Evolutionary conservation across 78 protist species (phyloP).

Genomic region (Dictyostelium purpureum): DNA sequence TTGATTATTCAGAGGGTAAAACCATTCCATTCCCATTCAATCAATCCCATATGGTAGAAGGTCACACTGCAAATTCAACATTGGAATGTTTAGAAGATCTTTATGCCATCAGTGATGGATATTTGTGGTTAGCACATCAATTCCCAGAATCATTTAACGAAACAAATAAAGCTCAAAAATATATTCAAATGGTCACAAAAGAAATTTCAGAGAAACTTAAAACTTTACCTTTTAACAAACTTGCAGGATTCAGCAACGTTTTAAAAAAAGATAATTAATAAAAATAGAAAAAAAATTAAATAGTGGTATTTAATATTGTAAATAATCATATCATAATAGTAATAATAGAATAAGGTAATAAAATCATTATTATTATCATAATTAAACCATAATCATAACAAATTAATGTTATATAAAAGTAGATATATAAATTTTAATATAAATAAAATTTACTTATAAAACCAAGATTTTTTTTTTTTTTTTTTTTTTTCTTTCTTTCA

Average conservation of each 20-base stretch:
- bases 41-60: no score
- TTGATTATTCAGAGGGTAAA: neutral
- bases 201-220: neutral
- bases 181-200: neutral
- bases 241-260: neutral
- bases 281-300: neutral
- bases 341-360: no score
- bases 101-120: neutral
- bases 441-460: no score
- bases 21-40: neutral
- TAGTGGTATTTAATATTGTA: no score
- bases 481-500: no score
- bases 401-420: no score
- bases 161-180: neutral
- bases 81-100: neutral
- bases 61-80: neutral
- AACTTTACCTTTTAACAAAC: neutral
- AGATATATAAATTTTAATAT: no score
- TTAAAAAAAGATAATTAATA: neutral
- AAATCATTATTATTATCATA: no score
- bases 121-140: conserved; percentile 48
- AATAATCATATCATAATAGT: no score
- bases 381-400: no score
- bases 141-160: conserved; percentile 2
- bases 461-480: no score